phyloP scores from a whole-genome alignment of 805 yeast genomes.

The Metschnikowia picachoensis region DNA sequence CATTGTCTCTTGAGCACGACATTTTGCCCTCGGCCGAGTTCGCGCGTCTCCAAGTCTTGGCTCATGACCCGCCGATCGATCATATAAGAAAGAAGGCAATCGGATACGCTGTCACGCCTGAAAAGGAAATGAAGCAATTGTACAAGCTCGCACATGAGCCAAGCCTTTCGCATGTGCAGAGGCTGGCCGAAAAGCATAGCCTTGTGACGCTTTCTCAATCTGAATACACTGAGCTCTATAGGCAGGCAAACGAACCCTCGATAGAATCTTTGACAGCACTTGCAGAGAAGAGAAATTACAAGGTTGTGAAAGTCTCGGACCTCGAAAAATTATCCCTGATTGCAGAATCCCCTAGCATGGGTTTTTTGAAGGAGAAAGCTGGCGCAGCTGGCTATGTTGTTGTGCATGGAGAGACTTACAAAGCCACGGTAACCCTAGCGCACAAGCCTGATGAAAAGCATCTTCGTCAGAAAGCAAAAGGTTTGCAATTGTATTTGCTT shows the following conservation, averaged over 20 bases:
- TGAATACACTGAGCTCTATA: constrained; percentile 32
- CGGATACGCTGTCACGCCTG: constrained; percentile 18
- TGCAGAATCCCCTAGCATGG: constrained; percentile 7
- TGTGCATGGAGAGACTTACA: not conserved
- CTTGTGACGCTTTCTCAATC: constrained; percentile 27
- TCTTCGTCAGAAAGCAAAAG: constrained; percentile 4
- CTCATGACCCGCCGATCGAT: constrained; percentile 17
- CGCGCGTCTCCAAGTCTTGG: constrained; percentile 4
- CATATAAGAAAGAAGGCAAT: constrained; percentile 15
- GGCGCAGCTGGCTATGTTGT: constrained; percentile 1
- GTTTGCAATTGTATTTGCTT: not conserved
- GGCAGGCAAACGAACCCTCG: constrained; percentile 31
- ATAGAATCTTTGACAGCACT: constrained; percentile 15
- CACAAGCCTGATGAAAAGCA: constrained; percentile 7
- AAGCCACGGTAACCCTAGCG: constrained; percentile 2
- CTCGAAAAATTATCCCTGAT: not conserved
- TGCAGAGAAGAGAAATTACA: constrained; percentile 12
- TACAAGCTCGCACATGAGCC: constrained; percentile 16
- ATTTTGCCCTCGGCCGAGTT: constrained; percentile 6
- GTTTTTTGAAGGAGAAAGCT: constrained; percentile 9
- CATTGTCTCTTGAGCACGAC: constrained; percentile 1
- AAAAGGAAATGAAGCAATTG: constrained; percentile 15
- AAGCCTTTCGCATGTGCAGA: constrained; percentile 30
- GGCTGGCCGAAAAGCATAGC: constrained; percentile 32
- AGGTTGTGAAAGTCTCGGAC: constrained; percentile 10